phyloP scores from a whole-genome alignment of 1,284 basidiomycete genomes.

The Cystobasidiaceae sp. region DNA sequence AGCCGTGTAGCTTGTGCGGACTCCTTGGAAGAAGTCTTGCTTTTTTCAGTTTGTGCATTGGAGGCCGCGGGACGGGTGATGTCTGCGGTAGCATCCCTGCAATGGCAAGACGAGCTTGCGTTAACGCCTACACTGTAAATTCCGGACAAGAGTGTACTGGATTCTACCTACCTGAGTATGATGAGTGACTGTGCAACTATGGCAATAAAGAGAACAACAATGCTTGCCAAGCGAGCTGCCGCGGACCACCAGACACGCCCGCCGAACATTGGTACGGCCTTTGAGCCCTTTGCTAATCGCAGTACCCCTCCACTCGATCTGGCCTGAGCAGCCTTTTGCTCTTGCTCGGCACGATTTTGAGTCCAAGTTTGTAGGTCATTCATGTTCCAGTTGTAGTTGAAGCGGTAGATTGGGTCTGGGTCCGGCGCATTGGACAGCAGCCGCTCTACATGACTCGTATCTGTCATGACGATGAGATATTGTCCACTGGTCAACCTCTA shows the following conservation, averaged over 20 bases:
- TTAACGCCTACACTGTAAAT: no score
- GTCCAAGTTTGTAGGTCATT: constrained; percentile 5
- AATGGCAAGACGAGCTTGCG: no score
- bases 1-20: not conserved
- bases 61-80: not conserved
- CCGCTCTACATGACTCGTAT: no score
- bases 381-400: constrained; percentile 16
- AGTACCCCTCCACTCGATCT: not conserved
- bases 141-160: not conserved
- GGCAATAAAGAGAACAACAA: not conserved
- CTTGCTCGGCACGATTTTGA: constrained; percentile 5
- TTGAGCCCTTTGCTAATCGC: not conserved
- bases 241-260: constrained; percentile 27
- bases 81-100: not conserved
- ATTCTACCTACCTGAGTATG: not conserved
- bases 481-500: no score
- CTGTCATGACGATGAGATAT: no score
- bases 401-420: not conserved
- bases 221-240: not conserved
- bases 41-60: not conserved
- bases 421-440: constrained; percentile 9
- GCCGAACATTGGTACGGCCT: constrained; percentile 2
- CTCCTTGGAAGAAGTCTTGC: not conserved
- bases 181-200: constrained; percentile 9
- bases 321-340: not conserved